Conservation (phyloP, 202 grass and related monocot genomes). For the Schoenoplectus tabernaemontani region DNA sequence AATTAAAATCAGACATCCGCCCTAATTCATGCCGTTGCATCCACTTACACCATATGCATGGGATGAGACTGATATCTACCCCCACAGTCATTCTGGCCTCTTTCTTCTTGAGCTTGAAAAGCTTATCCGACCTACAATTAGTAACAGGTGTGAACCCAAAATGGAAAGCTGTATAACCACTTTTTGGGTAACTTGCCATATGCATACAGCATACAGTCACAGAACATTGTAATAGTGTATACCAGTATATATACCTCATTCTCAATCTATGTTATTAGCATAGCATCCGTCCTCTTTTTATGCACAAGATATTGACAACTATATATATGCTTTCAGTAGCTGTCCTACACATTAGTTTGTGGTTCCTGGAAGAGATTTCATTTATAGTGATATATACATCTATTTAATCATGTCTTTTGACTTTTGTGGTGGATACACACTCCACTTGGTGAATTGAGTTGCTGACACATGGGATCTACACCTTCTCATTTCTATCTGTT, state of each 20-base stretch:
- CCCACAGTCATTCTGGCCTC: too few relatives aligned
- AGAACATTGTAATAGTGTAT: too few relatives aligned
- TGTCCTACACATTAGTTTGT: not conserved
- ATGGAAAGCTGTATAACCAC: not conserved
- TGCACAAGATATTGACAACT: not conserved
- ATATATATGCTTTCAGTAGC: constrained; percentile 2
- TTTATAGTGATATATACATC: not conserved
- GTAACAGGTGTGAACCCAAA: not conserved
- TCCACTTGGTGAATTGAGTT: not conserved
- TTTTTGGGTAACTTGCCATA: not conserved
- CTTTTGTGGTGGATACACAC: not conserved
- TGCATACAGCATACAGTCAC: too few relatives aligned
- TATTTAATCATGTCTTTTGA: not conserved
- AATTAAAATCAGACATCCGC: too few relatives aligned
- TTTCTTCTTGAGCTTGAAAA: too few relatives aligned
- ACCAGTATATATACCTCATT: too few relatives aligned
- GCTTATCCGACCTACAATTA: not conserved
- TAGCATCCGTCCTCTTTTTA: not conserved
- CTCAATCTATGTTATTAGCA: not conserved
- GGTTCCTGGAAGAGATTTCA: not conserved
- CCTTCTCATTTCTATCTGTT: not conserved
- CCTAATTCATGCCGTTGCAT: too few relatives aligned
- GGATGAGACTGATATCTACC: too few relatives aligned
- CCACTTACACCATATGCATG: too few relatives aligned
- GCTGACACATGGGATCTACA: not conserved